A percentile compares a stretch with the other conserved stretches of the same genome.
These are phyloP conservation scores for Phylloporus scabripes DNA, from an alignment of 768 basidiomycete species.

Conservation along the genomic window DNA sequence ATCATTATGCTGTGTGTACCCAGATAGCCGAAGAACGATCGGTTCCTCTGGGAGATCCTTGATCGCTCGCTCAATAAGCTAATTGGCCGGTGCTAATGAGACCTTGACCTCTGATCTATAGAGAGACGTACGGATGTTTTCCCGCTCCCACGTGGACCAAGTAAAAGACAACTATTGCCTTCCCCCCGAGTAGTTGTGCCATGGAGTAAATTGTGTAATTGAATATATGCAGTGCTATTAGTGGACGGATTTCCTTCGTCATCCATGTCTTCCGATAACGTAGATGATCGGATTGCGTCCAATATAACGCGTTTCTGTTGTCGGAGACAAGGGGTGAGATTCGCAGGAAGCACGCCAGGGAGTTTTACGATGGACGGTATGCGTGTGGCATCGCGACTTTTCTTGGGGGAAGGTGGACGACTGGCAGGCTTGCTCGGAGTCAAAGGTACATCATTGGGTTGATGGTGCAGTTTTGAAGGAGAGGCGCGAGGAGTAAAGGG, in stretches of 20 bases:
- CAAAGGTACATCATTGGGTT: constrained; percentile 6
- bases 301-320: constrained; percentile 58
- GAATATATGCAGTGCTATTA: constrained; percentile 48
- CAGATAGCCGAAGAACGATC: constrained; percentile 77
- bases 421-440: constrained; percentile 17
- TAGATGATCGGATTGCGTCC: constrained; percentile 35
- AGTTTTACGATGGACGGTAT: constrained; percentile 18
- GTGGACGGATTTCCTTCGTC: constrained; percentile 36
- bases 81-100: constrained; percentile 2
- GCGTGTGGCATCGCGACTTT: constrained; percentile 1
- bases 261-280: constrained; percentile 21
- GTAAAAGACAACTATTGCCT: constrained; percentile 87
- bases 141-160: constrained; percentile 83
- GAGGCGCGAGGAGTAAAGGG: constrained; percentile 16
- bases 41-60: constrained; percentile 42
- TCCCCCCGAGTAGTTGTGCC: constrained; percentile 79
- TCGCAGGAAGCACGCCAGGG: constrained; percentile 32
- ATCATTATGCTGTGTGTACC: constrained; percentile 81
- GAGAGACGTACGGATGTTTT: constrained; percentile 59
- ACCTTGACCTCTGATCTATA: not conserved
- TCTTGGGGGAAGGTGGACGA: constrained; percentile 15
- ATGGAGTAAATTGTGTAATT: constrained; percentile 57
- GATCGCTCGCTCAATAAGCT: constrained; percentile 63
- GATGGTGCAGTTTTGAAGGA: constrained; percentile 8
- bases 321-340: constrained; percentile 42